Evolutionary conservation across 768 basidiomycete species (phyloP), one percentile per base, ranked within the genome.

Genomic region (Amanita rubescens): DNA sequence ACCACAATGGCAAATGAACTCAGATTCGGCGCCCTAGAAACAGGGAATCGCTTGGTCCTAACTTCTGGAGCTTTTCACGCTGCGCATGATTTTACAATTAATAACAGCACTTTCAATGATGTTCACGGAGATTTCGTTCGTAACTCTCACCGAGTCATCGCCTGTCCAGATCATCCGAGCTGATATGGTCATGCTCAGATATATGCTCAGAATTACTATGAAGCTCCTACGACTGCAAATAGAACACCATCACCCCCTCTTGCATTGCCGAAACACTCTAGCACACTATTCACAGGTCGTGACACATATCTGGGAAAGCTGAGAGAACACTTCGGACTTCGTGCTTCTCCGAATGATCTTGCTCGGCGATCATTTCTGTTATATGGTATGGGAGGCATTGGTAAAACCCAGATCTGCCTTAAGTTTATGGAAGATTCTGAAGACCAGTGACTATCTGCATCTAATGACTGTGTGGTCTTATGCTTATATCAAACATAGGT

Each of bases 381-480:
- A 9, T 54, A 60, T 45, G 61, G 62, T 27, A 59, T 59, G 51
- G 57, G 37, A 3, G 62, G 61, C 20, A 58, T 50, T 8, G 49
- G 49, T 12, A 50, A 50, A 17, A 50, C 49, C n/a, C 49, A 50
- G 49, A 39, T 50, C 3, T 50, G 49, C 49, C 49, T 50, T 12
- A 37, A 38, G 9, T 50, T 50, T 24, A 24, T 41, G 12, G 49
- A 50, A 20, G 24, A 50, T 4, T 14, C 8, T 19, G 37, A 50
- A n/a, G 49, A 37, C 37, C n/a, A 27, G 49, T 50, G 17, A 38
- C 8, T 50, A 49, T 37, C 6, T 34, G 5, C 32, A 19, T 8
- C 1, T 10, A 3, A 22, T 24, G 1, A 49, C 32, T 51, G 51
- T 55, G 17, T 49, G 55, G 33, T 39, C 15, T 10, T 17, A 17